These are phyloP conservation scores for Aspergillus calidoustus DNA, from an alignment of 2,329 filamentous ascomycete genomes.

Conservation along the genomic window DNA sequence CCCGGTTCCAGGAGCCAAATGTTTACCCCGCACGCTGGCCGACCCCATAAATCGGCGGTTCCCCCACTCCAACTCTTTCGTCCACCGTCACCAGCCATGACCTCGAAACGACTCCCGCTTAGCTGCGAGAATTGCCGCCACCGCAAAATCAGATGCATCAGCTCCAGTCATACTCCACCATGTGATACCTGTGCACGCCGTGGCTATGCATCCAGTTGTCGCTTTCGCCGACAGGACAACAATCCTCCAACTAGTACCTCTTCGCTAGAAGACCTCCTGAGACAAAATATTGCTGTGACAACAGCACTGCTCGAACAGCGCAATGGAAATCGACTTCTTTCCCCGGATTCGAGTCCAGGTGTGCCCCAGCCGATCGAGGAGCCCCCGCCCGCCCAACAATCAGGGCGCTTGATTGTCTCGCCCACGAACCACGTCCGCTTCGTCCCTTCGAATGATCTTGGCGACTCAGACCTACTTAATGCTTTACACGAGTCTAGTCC, in stretches of 20 bases:
- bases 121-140: conserved; percentile 27
- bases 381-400: not conserved
- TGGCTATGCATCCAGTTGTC: conserved; percentile 25
- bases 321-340: conserved; percentile 1
- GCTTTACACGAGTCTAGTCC: not conserved
- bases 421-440: conserved; percentile 6
- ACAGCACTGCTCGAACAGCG: not conserved
- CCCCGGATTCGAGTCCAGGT: conserved; percentile 1
- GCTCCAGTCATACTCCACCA: conserved; percentile 20
- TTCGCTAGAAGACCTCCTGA: conserved; percentile 1
- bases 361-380: not conserved
- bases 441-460: not conserved
- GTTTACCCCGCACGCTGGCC: not conserved
- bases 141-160: conserved; percentile 32
- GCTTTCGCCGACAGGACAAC: conserved; percentile 21
- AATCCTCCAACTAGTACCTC: not conserved
- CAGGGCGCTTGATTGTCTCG: conserved; percentile 2
- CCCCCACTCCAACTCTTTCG: not conserved
- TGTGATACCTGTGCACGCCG: conserved; percentile 32
- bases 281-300: conserved; percentile 6
- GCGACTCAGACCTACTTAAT: not conserved
- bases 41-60: not conserved
- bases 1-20: too few relatives aligned
- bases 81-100: not conserved
- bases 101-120: conserved; percentile 1